Conservation (phyloP, 306 rosid genomes). For the Amphicarpaea edgeworthii region DNA sequence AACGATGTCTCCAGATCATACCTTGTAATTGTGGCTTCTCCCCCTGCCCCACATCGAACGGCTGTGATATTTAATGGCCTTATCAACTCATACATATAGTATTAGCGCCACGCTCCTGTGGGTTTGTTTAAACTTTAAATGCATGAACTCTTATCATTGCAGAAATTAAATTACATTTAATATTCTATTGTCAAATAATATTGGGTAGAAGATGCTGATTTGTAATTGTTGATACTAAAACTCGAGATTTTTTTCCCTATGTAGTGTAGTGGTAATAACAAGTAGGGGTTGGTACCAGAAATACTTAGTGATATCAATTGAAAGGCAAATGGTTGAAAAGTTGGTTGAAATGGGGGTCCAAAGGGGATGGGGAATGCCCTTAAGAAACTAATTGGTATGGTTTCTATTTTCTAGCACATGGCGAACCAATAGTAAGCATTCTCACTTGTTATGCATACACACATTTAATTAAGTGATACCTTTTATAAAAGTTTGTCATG, state of each 20-base stretch:
- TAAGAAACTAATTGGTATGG: neutral
- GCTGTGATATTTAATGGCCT: neutral
- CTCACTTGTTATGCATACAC: neutral
- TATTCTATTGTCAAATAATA: constrained; percentile 8
- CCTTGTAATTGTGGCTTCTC: constrained; percentile 28
- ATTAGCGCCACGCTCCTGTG: neutral
- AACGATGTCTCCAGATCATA: constrained; percentile 37
- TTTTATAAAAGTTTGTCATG: neutral
- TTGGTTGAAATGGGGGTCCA: neutral
- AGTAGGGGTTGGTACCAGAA: neutral
- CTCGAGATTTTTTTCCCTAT: too few relatives aligned
- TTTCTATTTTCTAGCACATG: neutral
- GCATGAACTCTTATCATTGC: neutral
- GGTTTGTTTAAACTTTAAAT: neutral
- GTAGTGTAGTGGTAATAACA: neutral
- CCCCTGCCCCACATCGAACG: neutral
- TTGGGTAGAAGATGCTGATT: neutral
- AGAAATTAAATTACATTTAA: neutral
- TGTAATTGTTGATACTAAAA: neutral
- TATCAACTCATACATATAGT: neutral
- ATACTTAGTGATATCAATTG: neutral
- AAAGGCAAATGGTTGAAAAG: neutral
- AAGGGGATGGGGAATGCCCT: neutral
- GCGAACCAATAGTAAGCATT: neutral
- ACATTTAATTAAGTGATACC: neutral